phyloP scores from a whole-genome alignment of 2,329 filamentous ascomycete species.

The Xylaria sp. region DNA sequence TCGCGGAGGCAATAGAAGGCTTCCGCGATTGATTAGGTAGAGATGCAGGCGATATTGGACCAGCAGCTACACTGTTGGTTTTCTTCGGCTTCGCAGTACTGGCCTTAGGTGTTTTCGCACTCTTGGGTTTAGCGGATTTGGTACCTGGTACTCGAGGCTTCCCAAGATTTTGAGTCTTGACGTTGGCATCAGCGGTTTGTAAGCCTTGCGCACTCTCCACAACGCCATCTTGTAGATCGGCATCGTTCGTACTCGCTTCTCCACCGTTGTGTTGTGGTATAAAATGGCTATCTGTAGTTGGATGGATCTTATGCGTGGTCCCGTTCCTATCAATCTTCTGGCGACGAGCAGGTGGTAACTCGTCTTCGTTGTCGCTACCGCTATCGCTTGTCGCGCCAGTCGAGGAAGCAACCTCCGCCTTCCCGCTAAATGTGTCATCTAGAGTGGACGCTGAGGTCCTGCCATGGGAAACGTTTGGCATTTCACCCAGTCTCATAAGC shows the following conservation, averaged over 20 bases:
- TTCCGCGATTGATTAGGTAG: constrained; percentile 78
- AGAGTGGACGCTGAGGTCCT: constrained; percentile 92
- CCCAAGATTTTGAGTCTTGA: constrained; percentile 55
- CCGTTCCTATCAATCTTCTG: constrained; percentile 64
- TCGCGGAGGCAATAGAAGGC: constrained; percentile 73
- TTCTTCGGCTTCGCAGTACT: constrained; percentile 67
- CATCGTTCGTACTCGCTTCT: constrained; percentile 69
- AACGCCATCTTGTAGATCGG: constrained; percentile 61
- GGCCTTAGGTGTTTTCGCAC: constrained; percentile 54
- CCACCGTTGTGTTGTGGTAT: constrained; percentile 55
- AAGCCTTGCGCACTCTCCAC: constrained; percentile 54
- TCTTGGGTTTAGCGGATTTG: constrained; percentile 61
- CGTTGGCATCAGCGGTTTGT: constrained; percentile 57
- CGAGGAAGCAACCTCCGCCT: constrained; percentile 85
- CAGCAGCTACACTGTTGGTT: constrained; percentile 52
- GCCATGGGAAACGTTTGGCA: constrained; percentile 91
- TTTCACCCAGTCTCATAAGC: constrained; percentile 93
- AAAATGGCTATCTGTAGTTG: constrained; percentile 65
- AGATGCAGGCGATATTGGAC: constrained; percentile 72
- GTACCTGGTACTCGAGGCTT: constrained; percentile 50
- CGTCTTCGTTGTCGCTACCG: constrained; percentile 74
- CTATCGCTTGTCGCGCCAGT: constrained; percentile 85
- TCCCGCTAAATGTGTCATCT: constrained; percentile 92
- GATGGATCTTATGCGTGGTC: constrained; percentile 60
- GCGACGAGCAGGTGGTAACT: constrained; percentile 68